Base-by-base conservation (phyloP, 495 filamentous ascomycete genomes). In the Penicillium taxi region DNA sequence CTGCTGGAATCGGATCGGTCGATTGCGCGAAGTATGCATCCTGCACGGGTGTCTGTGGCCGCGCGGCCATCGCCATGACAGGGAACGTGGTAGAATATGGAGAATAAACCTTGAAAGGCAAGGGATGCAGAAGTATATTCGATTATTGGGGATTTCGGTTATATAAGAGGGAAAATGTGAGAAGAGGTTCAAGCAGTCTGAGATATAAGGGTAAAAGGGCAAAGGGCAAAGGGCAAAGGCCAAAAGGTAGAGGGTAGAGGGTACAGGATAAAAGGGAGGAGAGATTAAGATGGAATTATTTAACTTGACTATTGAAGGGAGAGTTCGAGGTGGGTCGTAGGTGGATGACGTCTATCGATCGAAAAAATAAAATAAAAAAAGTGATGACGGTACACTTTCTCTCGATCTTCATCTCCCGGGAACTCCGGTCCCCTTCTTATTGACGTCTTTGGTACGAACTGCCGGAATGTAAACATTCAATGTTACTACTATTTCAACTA, bases 21-120 rank as follows among this genome's bases (percentile, higher is more conserved):
- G 52, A 45, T 9, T 56, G 47, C 37, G 63, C 48, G 26, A 58
- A 37, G 45, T 68, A 65, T 37, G 52, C 45, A 39, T 69, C 67
- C 45, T 68, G 64, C 42, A 59, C 46, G 34, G 59, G 64, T 32
- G 64, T 67, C 49, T 63, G 64, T 37, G 64, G 64, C 50, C 61
- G 61, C 34, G 56, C 50, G 48, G 60, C 54, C 55, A 52, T 67
- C 19, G 64, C 62, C 64, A 69, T 67, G 42, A 50, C 44, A n/a
- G 50, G 38, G 45, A 36, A 37, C 21, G 42, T 31, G 27, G 34
- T 28, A 47, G 45, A 20, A 32, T 28, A 11, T 41, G 33, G 31
- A 39, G 27, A 25, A 27, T 16, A 26, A 9, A 24, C 24, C 23
- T 17, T 34, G 19, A n/a, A n/a, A n/a, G n/a, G n/a, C n/a, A n/a